Evolutionary conservation across 768 basidiomycete species (phyloP), one percentile per base, ranked within the genome.

Genomic region (Tremella mesenterica): DNA sequence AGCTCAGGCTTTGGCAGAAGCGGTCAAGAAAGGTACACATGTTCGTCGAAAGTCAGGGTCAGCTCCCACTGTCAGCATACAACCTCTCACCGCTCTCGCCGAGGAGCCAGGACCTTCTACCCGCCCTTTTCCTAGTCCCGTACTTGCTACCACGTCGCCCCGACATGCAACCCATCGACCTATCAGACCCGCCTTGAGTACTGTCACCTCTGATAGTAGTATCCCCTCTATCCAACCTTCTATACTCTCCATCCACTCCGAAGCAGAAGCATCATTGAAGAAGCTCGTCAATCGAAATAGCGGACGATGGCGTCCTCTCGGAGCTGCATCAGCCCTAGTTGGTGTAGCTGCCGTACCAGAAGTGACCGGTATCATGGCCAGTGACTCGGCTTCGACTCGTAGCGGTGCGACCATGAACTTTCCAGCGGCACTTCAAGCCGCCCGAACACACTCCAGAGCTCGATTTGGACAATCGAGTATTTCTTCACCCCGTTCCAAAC

Each of bases 261-360:
- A 47, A 20, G 50, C 48, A 10, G 56, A 48, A 12, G 23, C 48
- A 12, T 41, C 38, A 16, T 23, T 41, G 6, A 50, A 41, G 33
- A 55, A 62, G 4, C 39, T 61, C 28, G 41, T 56, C 1, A 49
- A 58, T 4, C 57, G 58, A 14, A 47, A 48, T 5, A 63, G 64
- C 27, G 27, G 66, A 51, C 58, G 57, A 48, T 69, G 67, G 67
- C 53, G 53, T 26, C 67, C 67, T 0, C 38, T 60, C 16, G 56
- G 59, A 14, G 64, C 64, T 25, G 64, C 67, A 20, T 59, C 67
- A 10, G 64, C 67, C 41, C 63, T 65, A 50, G 67, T 69, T 12
- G 60, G 63, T 8, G 57, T 69, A 7, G 64, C 67, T 3, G 61
- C 67, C 6, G 64, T 69, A 0, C 64, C 67, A 9, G 60, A 58